phyloP scores from a whole-genome alignment of 2,329 filamentous ascomycete species.

The Cryphonectria naterciae region DNA sequence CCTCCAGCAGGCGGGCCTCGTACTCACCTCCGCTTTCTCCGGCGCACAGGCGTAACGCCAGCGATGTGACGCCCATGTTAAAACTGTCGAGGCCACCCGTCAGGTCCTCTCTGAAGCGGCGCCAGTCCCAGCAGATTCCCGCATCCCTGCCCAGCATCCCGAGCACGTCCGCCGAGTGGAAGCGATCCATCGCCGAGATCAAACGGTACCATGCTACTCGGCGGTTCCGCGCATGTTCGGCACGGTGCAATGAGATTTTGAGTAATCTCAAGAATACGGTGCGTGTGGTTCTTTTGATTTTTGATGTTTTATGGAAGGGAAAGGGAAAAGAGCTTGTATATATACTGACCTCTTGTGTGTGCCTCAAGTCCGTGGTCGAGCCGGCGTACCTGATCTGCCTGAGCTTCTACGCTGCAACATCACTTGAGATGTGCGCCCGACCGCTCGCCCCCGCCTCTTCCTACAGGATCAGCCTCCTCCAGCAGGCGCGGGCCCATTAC shows the following conservation, averaged over 20 bases:
- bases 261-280: constrained; percentile 51
- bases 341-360: background rate
- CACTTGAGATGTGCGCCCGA: constrained; percentile 60
- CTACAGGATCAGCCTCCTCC: constrained; percentile 52
- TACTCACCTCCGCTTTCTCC: constrained; percentile 6
- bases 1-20: constrained; percentile 11
- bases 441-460: constrained; percentile 50
- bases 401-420: constrained; percentile 65
- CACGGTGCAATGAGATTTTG: constrained; percentile 57
- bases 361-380: constrained; percentile 46
- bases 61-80: constrained; percentile 30
- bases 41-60: constrained; percentile 26
- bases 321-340: background rate
- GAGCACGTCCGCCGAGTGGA: constrained; percentile 55
- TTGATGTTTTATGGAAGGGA: no score
- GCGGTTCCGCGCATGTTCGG: constrained; percentile 57
- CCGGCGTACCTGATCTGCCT: constrained; percentile 62
- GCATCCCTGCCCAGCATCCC: constrained; percentile 42
- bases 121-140: constrained; percentile 31
- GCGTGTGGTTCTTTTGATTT: constrained; percentile 32
- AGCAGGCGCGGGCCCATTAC: constrained; percentile 58
- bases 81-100: constrained; percentile 37
- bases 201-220: constrained; percentile 57
- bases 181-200: constrained; percentile 53
- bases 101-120: constrained; percentile 29